These are phyloP conservation scores for Aspergillus steynii DNA, from an alignment of 495 filamentous ascomycete species.

Conservation along the genomic window DNA sequence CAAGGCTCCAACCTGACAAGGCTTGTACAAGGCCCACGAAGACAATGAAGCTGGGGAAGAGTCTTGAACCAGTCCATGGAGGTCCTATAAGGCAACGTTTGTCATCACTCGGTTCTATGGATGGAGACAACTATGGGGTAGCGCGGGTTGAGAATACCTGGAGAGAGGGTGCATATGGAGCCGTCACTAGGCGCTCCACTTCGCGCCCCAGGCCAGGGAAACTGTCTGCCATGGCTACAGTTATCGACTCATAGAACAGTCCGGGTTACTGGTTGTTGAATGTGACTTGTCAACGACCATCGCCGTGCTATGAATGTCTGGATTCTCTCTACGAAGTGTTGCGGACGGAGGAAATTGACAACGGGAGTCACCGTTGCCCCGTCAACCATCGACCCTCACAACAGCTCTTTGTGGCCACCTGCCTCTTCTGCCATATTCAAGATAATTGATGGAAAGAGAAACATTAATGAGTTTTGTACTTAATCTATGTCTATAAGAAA, in stretches of 20 bases:
- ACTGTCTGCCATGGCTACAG: constrained; percentile 15
- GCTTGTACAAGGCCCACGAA: constrained; percentile 46
- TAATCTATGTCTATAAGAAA: too few species aligned
- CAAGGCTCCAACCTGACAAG: constrained; percentile 45
- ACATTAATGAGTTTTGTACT: too few species aligned
- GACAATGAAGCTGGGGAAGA: constrained; percentile 19
- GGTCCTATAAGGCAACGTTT: constrained; percentile 29
- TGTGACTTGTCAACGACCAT: not conserved
- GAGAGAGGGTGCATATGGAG: constrained; percentile 44
- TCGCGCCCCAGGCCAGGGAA: constrained; percentile 25
- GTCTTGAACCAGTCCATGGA: constrained; percentile 33
- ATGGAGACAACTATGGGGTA: constrained; percentile 7
- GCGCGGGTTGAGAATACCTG: constrained; percentile 30
- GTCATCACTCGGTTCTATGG: constrained; percentile 9
- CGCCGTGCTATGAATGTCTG: not conserved
- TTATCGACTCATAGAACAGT: not conserved
- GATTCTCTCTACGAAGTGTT: not conserved
- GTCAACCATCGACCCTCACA: constrained; percentile 3
- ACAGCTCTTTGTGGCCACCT: not conserved
- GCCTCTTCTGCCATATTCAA: not conserved
- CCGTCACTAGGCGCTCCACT: constrained; percentile 43
- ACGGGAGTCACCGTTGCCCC: constrained; percentile 5
- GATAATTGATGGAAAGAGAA: too few species aligned
- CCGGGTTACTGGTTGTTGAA: constrained; percentile 1
- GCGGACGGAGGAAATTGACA: constrained; percentile 8